Base-by-base conservation (phyloP, 495 filamentous ascomycete species). In the Penicillium salamii region DNA sequence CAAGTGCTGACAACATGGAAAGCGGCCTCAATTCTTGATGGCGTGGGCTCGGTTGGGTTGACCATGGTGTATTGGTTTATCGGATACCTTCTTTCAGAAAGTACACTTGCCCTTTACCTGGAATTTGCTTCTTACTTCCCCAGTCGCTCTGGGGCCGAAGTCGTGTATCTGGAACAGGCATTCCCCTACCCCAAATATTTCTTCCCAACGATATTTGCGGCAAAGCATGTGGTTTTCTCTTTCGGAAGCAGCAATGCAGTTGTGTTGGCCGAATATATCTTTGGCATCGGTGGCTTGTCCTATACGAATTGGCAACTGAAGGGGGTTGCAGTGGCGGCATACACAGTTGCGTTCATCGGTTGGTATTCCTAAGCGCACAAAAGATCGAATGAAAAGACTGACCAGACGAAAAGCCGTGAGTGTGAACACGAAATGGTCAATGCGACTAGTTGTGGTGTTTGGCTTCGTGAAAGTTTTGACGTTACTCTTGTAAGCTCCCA, bases 101-200 rank as follows among this genome's bases (percentile, higher is more conserved):
- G 72, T 18, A 72, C 69, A 5, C 69, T 84, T 9, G 57, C 69
- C 1, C 67, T 82, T 8, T 85, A 84, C 50, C 71, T 85, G 29
- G 82, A 86, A 54, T 75, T 78, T 12, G 74, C 80, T 2, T 67
- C 76, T 1, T 85, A 79, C 54, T 85, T 85, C 42, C 83, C 83
- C 7, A 83, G 78, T 59, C 75, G 83, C 19, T 84, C 80, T 6
- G 83, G 82, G 6, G 70, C 79, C 1, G 79, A 86, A 49, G 80
- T 82, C 6, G 80, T 83, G 7, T 86, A 84, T 45, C 72, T 85
- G 1, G 83, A 86, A 57, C 82, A 85, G 57, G 77, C 79, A 8
- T 86, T 74, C 50, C 82, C 80, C 1, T 65, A 79, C 12, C 83
- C 83, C 5, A 74, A 68, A 41, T 82, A 82, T 50, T 71, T 86